Conservation (phyloP, 2,329 filamentous ascomycete species). For the Paecilomyces sp. region DNA sequence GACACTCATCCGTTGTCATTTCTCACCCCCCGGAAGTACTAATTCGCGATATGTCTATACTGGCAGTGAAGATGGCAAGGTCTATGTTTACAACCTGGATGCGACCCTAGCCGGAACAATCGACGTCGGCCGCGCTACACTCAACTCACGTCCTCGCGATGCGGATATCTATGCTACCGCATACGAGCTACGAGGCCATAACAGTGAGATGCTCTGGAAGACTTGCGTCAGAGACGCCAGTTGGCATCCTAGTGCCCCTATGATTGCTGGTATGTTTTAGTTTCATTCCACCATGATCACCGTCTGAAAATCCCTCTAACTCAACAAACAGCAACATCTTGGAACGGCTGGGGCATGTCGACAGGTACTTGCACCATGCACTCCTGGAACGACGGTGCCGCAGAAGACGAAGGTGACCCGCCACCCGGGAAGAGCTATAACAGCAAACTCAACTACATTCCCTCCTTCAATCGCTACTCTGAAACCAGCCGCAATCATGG, state of each 20-base stretch:
- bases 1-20: slow-evolving; percentile 91
- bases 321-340: slow-evolving; percentile 59
- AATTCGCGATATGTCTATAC: slow-evolving; percentile 91
- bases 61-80: slow-evolving; percentile 80
- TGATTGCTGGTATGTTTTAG: slow-evolving; percentile 57
- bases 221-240: slow-evolving; percentile 81
- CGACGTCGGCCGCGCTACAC: slow-evolving; percentile 67
- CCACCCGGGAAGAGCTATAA: slow-evolving; percentile 56
- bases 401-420: slow-evolving; percentile 56
- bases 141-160: slow-evolving; percentile 51
- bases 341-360: slow-evolving; percentile 70
- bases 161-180: slow-evolving; percentile 48
- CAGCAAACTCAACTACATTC: slow-evolving; percentile 47
- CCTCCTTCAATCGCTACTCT: slow-evolving; percentile 34
- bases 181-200: slow-evolving; percentile 46
- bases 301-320: slow-evolving; percentile 8
- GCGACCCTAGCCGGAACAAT: slow-evolving; percentile 72
- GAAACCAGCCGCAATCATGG: slow-evolving; percentile 6
- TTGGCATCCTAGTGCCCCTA: slow-evolving; percentile 80
- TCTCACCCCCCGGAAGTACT: slow-evolving; percentile 77
- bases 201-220: slow-evolving; percentile 56
- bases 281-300: not conserved
- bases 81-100: slow-evolving; percentile 91
- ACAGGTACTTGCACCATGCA: slow-evolving; percentile 72
- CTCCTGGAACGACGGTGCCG: slow-evolving; percentile 62